Conservation (phyloP, 345 rosid genomes). For the Rhizophora mangle region DNA sequence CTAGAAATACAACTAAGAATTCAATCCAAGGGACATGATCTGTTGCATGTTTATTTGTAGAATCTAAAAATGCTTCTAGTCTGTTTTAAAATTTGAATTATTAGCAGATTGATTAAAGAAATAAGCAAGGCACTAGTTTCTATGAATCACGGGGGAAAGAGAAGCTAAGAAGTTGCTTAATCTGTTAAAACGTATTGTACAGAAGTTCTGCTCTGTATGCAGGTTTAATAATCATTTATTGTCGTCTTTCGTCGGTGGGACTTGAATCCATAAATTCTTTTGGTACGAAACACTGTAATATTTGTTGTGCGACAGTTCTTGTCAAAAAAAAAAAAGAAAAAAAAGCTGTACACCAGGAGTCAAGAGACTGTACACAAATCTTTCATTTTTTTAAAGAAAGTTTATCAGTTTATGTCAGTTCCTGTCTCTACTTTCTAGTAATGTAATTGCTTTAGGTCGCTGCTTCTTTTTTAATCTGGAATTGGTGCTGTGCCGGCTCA, state of each 20-base stretch:
- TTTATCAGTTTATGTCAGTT: slow-evolving; percentile 12
- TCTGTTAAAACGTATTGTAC: not conserved
- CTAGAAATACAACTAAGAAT: not conserved
- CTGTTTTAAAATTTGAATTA: not conserved
- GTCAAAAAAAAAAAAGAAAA: no score
- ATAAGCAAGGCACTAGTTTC: not conserved
- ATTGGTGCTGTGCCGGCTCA: slow-evolving; percentile 21
- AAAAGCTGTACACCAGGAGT: no score
- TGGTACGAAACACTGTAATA: not conserved
- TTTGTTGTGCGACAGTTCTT: no score
- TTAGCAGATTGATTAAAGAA: not conserved
- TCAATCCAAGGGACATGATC: slow-evolving; percentile 39
- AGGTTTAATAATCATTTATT: not conserved
- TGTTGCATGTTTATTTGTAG: slow-evolving; percentile 34
- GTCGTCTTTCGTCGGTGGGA: not conserved
- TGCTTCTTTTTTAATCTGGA: no score
- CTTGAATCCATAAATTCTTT: slow-evolving; percentile 12
- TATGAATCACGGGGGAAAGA: slow-evolving; percentile 1
- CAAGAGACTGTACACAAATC: no score
- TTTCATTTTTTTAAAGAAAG: not conserved
- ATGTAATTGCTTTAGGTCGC: not conserved
- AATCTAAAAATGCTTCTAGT: slow-evolving; percentile 1
- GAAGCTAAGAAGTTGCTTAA: slow-evolving; percentile 9
- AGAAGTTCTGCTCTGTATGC: not conserved
- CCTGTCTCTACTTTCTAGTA: slow-evolving; percentile 12